phyloP scores from a whole-genome alignment of 2,329 filamentous ascomycete species.

The Lasiodiplodia theobromae region DNA sequence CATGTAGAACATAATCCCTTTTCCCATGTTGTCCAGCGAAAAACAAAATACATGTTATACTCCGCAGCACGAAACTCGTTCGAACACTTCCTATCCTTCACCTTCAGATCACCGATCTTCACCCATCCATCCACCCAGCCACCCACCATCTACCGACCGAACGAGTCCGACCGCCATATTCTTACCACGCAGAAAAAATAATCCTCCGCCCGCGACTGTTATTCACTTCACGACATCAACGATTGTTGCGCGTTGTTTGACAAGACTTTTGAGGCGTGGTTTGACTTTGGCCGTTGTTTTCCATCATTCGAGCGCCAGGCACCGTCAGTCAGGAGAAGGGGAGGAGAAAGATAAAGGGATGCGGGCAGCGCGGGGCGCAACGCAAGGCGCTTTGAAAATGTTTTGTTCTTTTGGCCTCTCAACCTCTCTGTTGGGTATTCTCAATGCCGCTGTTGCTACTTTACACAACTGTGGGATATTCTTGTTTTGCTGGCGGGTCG shows the following conservation, averaged over 20 bases:
- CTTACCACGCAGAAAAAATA: constrained; percentile 16
- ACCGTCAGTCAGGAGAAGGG: constrained; percentile 1
- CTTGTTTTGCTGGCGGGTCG: constrained; percentile 73
- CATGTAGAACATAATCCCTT: constrained; percentile 14
- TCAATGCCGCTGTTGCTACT: background rate
- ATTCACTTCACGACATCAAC: constrained; percentile 26
- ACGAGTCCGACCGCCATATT: constrained; percentile 5
- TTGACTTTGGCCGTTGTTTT: background rate
- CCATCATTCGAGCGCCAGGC: constrained; percentile 3
- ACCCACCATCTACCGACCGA: background rate
- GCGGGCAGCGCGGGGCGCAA: constrained; percentile 5
- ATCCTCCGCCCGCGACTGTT: constrained; percentile 4
- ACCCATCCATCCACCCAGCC: background rate
- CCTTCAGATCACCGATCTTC: background rate
- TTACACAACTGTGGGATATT: background rate
- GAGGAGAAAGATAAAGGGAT: background rate
- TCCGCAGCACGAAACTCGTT: background rate
- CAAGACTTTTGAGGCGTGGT: background rate
- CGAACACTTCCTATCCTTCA: background rate
- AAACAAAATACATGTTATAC: constrained; percentile 16
- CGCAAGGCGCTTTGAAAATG: constrained; percentile 10
- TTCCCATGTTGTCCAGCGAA: constrained; percentile 15
- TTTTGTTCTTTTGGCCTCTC: background rate
- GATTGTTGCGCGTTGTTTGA: constrained; percentile 19
- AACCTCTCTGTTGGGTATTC: too few relatives aligned